Evolutionary conservation across 1,284 basidiomycete genomes (phyloP).

Genomic region (Vanrija pseudolonga): DNA sequence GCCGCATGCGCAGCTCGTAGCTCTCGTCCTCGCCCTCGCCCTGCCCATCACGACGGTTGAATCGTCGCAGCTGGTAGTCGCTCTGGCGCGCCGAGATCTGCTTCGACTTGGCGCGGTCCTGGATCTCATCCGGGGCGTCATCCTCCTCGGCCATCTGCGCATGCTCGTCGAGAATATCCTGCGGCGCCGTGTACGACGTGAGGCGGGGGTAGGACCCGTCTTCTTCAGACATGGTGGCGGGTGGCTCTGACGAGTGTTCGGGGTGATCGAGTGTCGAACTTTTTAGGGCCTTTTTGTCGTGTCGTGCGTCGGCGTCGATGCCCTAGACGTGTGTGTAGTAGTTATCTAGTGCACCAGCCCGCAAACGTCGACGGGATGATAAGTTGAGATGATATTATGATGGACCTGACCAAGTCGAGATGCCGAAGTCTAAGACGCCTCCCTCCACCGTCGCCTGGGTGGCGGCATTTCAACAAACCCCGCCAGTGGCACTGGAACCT

Average conservation of each 20-base stretch:
- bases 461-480: background rate
- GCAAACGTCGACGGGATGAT: background rate
- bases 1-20: conserved; percentile 94
- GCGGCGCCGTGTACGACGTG: conserved; percentile 85
- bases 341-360: background rate
- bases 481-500: background rate
- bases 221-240: conserved; percentile 14
- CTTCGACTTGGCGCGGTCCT: conserved; percentile 82
- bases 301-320: background rate
- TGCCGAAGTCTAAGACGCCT: too few species aligned
- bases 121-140: conserved; percentile 87
- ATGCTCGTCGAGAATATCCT: conserved; percentile 92
- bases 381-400: background rate
- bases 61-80: conserved; percentile 92
- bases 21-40: conserved; percentile 66
- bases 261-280: too few species aligned
- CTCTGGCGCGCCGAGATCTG: conserved; percentile 92
- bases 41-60: conserved; percentile 61
- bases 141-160: conserved; percentile 87
- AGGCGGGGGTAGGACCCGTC: conserved; percentile 54
- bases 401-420: background rate
- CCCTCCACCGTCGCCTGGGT: background rate
- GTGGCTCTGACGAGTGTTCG: too few species aligned
- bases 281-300: too few species aligned
- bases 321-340: background rate